These are phyloP conservation scores for Trichoderma harzianum DNA, from an alignment of 2,329 filamentous ascomycete species.

Conservation along the genomic window DNA sequence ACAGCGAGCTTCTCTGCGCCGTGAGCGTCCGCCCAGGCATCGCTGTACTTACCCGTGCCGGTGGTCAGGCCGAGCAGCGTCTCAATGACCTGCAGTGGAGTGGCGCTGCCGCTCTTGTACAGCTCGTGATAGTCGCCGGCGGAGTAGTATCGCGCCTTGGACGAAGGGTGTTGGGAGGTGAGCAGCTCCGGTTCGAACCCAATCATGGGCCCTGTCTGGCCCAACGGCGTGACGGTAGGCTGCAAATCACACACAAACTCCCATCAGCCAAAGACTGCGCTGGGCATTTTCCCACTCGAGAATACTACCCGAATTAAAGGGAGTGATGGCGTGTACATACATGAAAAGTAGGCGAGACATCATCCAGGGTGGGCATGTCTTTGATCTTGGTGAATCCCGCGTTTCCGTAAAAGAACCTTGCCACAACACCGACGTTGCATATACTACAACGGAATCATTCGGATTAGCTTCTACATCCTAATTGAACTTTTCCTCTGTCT, in stretches of 20 bases:
- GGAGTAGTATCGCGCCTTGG: conserved; percentile 59
- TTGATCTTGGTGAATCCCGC: conserved; percentile 53
- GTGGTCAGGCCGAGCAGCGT: conserved; percentile 67
- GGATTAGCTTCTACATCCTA: neutral
- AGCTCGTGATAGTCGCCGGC: conserved; percentile 73
- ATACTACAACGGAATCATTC: conserved; percentile 43
- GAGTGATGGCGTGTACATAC: conserved; percentile 34
- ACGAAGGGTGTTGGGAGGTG: conserved; percentile 38
- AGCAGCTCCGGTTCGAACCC: conserved; percentile 42
- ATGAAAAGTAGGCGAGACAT: conserved; percentile 45
- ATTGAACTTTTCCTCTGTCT: neutral
- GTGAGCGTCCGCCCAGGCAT: conserved; percentile 69
- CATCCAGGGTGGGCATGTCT: conserved; percentile 45
- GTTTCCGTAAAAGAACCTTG: conserved; percentile 67
- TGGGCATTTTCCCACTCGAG: no score
- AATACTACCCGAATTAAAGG: no score
- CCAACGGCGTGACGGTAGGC: conserved; percentile 56
- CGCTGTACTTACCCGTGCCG: conserved; percentile 59
- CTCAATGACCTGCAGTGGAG: conserved; percentile 69
- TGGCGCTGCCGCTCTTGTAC: conserved; percentile 66
- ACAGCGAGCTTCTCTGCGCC: conserved; percentile 55
- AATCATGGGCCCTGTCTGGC: conserved; percentile 36
- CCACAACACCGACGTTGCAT: conserved; percentile 56
- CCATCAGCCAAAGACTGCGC: neutral
- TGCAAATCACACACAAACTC: conserved; percentile 25